Base-by-base conservation (phyloP, 148 eudicot species). In the Nepenthes mirabilis region DNA sequence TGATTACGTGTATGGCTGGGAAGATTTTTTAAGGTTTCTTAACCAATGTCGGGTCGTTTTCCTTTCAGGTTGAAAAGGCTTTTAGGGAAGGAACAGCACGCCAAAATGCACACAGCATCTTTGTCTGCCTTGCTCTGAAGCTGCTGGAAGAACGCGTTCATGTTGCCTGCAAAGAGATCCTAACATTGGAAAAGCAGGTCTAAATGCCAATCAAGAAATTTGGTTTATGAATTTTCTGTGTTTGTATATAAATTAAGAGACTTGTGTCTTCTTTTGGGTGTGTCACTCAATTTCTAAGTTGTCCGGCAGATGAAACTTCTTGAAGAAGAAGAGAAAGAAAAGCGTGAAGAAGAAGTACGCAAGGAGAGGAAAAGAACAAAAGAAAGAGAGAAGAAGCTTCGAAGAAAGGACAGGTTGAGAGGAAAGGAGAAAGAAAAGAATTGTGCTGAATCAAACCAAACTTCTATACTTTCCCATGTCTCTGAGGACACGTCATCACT, bases 291-390 rank as follows among this genome's bases (percentile, higher is more conserved):
- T 2, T 56, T 64, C 52, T 65, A 36, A 3, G 43, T 40, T 6
- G 8, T 34, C 64, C 4, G 43, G 52, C 75, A 93, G 98, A 77
- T 62, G 68, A 93, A 93, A 74, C 96, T 93, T 70, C 96, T 93
- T 36, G 98, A 93, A 76, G 98, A 93, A 79, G 98, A 93, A 70
- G 98, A 93, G 71, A 93, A 80, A 66, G 98, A 93, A 76, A 93
- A 88, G 69, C 88, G 89, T 40, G 91, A 88, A 75, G 98, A 88
- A 75, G 96, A 88, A 79, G 98, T 82, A 66, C 95, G 96, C 47
- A 86, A 84, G 79, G 98, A 93, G 62, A 75, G 95, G 62, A 88
- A 79, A 72, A 82, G 84, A 75, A 81, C 69, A 14, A 93, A 93
- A 77, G 98, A 93, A 72, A 79, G 87, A 76, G 96, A 89, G 78